Base-by-base conservation (phyloP, 441 rosid genomes). In the Viola pubescens region DNA sequence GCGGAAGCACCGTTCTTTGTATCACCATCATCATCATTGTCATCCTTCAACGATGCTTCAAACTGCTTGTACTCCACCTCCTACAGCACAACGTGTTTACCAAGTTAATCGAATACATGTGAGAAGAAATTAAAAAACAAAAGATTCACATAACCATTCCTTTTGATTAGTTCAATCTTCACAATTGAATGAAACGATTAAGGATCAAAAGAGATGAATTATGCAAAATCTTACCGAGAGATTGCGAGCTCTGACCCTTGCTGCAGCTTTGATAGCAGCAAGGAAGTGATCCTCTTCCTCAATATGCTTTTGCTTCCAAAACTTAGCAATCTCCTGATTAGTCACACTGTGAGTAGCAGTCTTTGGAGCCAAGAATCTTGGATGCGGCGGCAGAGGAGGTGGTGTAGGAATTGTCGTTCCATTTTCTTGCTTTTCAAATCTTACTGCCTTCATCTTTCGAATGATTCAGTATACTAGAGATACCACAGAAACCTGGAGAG, bases 281-380 rank as follows among this genome's bases (percentile, higher is more conserved):
- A 82, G 79, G 68, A 91, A 86, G 67, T 88, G 98, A 50, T 86
- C 94, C 68, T 91, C 96, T 76, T 88, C 89, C 51, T 69, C 78
- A 45, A 79, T 60, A 49, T 75, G 80, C 70, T 81, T 91, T 76
- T 64, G 75, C 75, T 84, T 84, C 96, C 96, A 88, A 66, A 80
- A 91, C 73, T 73, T 82, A 34, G 87, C 92, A 54, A 91, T 88
- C 77, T 88, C 87, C 66, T 52, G 81, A 48, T 86, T 86, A 0
- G 98, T 91, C 62, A 88, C 78, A 57, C 96, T 86, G 9, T 71
- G 77, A 44, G 73, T 46, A 4, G 38, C 53, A 0, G 54, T 56
- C 65, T 68, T 81, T 72, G 62, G 70, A 11, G 43, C 73, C 82
- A 80, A 75, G 66, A 71, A 75, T 50, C 78, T 48, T 0, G 76